Percentiles rank a stretch among this genome's conserved stretches.
phyloP scores from a whole-genome alignment of 306 rosid species.

The Quillaja saponaria region DNA sequence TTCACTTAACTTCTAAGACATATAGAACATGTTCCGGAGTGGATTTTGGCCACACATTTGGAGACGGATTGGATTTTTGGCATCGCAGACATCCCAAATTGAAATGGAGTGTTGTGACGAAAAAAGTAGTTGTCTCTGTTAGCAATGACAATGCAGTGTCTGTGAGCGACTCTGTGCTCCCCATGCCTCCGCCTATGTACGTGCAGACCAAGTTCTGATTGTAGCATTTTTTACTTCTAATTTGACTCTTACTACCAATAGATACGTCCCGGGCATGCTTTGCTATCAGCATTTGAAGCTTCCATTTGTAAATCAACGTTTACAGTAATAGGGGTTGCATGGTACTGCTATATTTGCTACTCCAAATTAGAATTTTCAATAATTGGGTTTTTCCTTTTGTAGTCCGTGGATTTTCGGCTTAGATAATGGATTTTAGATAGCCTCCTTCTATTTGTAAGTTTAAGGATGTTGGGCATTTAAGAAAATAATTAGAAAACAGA shows the following conservation, averaged over 20 bases:
- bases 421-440: not conserved
- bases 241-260: not conserved
- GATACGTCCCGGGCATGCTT: slow-evolving; percentile 7
- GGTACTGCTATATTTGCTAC: slow-evolving; percentile 20
- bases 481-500: too few relatives aligned
- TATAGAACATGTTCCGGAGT: too few relatives aligned
- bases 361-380: not conserved
- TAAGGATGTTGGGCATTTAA: not conserved
- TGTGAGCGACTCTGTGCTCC: slow-evolving; percentile 25
- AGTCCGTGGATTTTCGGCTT: not conserved
- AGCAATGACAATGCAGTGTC: slow-evolving; percentile 34
- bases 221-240: not conserved
- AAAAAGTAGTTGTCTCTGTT: too few relatives aligned
- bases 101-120: too few relatives aligned
- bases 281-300: not conserved
- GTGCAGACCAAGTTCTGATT: too few relatives aligned
- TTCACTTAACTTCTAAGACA: too few relatives aligned
- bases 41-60: too few relatives aligned
- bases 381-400: not conserved
- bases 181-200: slow-evolving; percentile 35
- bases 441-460: not conserved
- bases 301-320: not conserved
- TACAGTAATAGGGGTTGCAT: slow-evolving; percentile 3
- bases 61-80: too few relatives aligned
- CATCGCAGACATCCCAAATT: too few relatives aligned